A percentile compares a stretch with the other conserved stretches of the same genome.
phyloP scores from a whole-genome alignment of 345 rosid species.

The Eucalyptus polyanthemos region DNA sequence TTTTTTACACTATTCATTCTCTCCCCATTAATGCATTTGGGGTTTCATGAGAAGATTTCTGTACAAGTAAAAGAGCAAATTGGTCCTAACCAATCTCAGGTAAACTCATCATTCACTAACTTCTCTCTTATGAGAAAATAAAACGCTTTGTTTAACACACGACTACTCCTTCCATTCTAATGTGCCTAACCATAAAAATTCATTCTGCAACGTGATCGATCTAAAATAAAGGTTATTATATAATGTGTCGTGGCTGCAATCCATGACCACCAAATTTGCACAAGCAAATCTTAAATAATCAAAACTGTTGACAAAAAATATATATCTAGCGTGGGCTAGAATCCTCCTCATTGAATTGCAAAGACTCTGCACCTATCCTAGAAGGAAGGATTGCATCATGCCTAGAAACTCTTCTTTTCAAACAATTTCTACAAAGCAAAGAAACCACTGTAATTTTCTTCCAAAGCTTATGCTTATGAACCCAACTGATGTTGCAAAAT shows the following conservation, averaged over 20 bases:
- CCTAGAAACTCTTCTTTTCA: neutral
- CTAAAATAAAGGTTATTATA: neutral
- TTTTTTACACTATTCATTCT: too few species aligned
- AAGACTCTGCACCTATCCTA: neutral
- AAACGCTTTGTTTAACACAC: neutral
- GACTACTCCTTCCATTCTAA: neutral
- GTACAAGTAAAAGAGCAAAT: too few species aligned
- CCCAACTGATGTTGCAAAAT: neutral
- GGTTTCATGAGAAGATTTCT: too few species aligned
- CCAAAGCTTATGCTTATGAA: neutral
- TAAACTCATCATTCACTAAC: too few species aligned
- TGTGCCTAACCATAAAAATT: neutral
- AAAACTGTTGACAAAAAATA: neutral
- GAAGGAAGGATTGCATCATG: neutral
- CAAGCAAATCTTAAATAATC: neutral
- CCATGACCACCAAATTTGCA: neutral
- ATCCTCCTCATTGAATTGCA: neutral
- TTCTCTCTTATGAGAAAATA: too few species aligned
- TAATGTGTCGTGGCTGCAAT: neutral
- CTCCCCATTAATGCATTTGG: too few species aligned
- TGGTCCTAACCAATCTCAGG: too few species aligned
- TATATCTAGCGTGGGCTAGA: neutral
- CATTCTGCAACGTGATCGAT: neutral
- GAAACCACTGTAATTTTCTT: neutral
- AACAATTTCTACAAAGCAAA: neutral